Conservation (phyloP, 2,329 filamentous ascomycete species). For the Teratosphaeria viscida region DNA sequence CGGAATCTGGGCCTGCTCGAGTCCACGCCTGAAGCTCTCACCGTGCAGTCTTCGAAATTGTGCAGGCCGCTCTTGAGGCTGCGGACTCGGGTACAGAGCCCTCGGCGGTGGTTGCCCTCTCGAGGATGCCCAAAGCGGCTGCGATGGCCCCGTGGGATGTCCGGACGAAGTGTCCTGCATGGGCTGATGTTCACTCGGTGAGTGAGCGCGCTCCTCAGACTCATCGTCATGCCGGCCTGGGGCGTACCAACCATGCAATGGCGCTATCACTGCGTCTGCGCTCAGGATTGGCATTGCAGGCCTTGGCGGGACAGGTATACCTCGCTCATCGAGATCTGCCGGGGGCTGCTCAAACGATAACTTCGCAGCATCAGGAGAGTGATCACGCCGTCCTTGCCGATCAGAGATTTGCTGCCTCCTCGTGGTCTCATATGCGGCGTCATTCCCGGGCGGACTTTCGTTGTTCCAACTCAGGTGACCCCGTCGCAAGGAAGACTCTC, state of each 20-base stretch:
- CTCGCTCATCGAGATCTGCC: not conserved
- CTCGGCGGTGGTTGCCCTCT: not conserved
- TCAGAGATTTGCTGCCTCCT: slow-evolving; percentile 10
- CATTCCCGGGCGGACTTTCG: slow-evolving; percentile 1
- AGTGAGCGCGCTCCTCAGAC: not conserved
- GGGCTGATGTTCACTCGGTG: not conserved
- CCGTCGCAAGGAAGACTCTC: not conserved
- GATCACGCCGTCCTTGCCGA: not conserved
- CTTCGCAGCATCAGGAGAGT: not conserved
- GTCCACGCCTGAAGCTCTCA: slow-evolving; percentile 6
- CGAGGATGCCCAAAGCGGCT: not conserved
- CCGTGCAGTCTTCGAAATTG: slow-evolving; percentile 14
- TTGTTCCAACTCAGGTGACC: not conserved
- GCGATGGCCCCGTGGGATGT: not conserved
- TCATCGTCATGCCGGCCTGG: slow-evolving; percentile 1
- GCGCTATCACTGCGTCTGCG: slow-evolving; percentile 1
- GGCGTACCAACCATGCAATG: slow-evolving; percentile 17
- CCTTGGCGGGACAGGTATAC: not conserved
- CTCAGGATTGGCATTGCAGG: not conserved
- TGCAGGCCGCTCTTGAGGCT: not conserved
- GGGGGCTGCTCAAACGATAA: not conserved
- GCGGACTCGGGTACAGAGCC: not conserved
- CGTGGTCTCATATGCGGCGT: slow-evolving; percentile 13
- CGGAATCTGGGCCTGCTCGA: slow-evolving; percentile 8
- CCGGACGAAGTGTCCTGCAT: not conserved